Conservation (phyloP, 2,329 filamentous ascomycete species). For the Canariomyces notabilis region DNA sequence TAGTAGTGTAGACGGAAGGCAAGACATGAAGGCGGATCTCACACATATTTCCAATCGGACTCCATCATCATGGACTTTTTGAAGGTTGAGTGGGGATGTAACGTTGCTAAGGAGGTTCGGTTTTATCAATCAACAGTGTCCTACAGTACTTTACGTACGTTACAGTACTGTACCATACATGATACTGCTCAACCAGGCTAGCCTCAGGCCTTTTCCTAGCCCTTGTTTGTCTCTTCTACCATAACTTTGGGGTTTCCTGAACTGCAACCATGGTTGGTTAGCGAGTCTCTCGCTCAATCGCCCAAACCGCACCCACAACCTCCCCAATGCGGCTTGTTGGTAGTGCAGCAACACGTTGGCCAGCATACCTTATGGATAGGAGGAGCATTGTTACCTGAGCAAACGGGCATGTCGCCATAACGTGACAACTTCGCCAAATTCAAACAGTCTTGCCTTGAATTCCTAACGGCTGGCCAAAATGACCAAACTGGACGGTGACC, state of each 20-base stretch:
- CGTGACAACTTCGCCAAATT: conserved; percentile 13
- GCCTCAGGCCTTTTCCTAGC: conserved; percentile 1
- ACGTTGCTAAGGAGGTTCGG: conserved; percentile 22
- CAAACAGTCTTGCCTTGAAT: conserved; percentile 4
- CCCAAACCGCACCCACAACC: no score
- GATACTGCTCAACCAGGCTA: conserved; percentile 14
- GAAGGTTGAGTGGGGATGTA: conserved; percentile 22
- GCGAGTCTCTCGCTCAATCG: no score
- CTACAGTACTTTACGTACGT: no score
- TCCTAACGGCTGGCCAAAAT: conserved; percentile 23
- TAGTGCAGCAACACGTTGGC: not conserved
- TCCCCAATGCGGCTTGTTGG: no score
- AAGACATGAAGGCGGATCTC: no score
- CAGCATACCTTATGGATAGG: not conserved
- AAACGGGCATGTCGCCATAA: conserved; percentile 17
- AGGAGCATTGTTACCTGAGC: not conserved
- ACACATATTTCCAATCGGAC: no score
- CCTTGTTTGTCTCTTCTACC: not conserved
- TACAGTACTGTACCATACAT: conserved; percentile 7
- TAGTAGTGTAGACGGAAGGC: no score
- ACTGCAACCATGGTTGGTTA: no score
- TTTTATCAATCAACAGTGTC: no score
- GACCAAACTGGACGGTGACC: conserved; percentile 41
- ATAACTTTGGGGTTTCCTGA: no score
- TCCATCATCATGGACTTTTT: no score